These are phyloP conservation scores for Atkinsonella texensis DNA, from an alignment of 2,329 filamentous ascomycete species.

Conservation along the genomic window DNA sequence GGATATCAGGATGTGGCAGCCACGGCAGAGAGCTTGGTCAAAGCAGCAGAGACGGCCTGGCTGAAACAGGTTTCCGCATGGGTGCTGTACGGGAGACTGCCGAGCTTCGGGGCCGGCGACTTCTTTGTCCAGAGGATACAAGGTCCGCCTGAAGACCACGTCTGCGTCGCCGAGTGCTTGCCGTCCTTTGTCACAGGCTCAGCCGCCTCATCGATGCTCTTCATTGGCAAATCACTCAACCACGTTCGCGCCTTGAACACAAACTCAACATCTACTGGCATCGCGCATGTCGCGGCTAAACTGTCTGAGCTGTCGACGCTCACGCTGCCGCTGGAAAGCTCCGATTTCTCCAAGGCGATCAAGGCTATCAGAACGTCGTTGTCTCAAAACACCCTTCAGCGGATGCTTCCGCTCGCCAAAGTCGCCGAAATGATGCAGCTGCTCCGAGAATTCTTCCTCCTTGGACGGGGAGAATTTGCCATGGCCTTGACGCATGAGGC, in stretches of 20 bases:
- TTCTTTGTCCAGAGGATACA: conserved; percentile 62
- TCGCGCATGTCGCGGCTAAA: conserved; percentile 55
- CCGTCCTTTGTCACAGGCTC: conserved; percentile 67
- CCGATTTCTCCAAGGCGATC: conserved; percentile 59
- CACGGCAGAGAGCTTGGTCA: conserved; percentile 60
- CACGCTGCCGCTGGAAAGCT: conserved; percentile 59
- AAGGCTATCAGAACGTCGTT: conserved; percentile 67
- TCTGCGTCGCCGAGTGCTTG: conserved; percentile 46
- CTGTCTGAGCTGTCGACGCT: conserved; percentile 57
- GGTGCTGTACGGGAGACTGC: conserved; percentile 79
- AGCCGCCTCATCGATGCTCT: conserved; percentile 74
- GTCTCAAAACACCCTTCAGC: conserved; percentile 72
- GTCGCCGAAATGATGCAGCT: conserved; percentile 68
- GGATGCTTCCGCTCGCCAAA: conserved; percentile 63
- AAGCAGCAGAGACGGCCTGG: conserved; percentile 79
- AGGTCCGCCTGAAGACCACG: conserved; percentile 41
- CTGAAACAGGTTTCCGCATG: conserved; percentile 81
- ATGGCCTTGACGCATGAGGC: conserved; percentile 77
- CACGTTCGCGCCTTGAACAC: conserved; percentile 55
- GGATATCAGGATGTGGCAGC: conserved; percentile 80
- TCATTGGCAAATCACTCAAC: conserved; percentile 80
- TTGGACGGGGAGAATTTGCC: conserved; percentile 84
- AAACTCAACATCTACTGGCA: conserved; percentile 33
- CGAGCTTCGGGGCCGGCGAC: conserved; percentile 64
- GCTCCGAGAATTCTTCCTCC: conserved; percentile 74